A percentile compares a stretch with the other conserved stretches of the same genome.
These are phyloP conservation scores for Rhizopus stolonifer DNA, from an alignment of 371 early-diverging fungal genomes.

Conservation along the genomic window DNA sequence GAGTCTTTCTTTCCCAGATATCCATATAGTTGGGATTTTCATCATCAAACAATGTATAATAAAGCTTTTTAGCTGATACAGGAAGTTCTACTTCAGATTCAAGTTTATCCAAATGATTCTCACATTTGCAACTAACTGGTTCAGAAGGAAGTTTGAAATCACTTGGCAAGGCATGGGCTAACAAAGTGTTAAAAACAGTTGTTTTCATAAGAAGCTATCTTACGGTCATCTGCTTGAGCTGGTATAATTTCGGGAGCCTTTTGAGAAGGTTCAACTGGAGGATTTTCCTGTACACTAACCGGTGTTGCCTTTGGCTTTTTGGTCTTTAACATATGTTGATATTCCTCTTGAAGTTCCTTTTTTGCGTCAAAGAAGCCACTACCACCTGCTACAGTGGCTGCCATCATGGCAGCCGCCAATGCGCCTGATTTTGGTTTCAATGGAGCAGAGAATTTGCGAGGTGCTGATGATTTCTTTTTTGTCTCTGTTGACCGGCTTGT, in stretches of 20 bases:
- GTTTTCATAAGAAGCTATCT: constrained; percentile 9
- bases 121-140: constrained; percentile 62
- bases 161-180: constrained; percentile 36
- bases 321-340: constrained; percentile 6
- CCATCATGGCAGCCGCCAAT: constrained; percentile 54
- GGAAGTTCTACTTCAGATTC: constrained; percentile 58
- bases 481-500: constrained; percentile 14
- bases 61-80: constrained; percentile 64
- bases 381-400: constrained; percentile 48
- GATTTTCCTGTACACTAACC: neutral
- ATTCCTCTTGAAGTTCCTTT: constrained; percentile 24
- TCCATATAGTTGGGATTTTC: constrained; percentile 28
- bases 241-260: neutral
- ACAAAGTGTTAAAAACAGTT: neutral
- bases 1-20: constrained; percentile 50
- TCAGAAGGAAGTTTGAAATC: constrained; percentile 45
- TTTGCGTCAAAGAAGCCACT: constrained; percentile 41
- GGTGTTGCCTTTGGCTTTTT: constrained; percentile 14
- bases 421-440: constrained; percentile 46
- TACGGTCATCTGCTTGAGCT: constrained; percentile 28
- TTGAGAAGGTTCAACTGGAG: neutral
- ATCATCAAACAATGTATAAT: constrained; percentile 58
- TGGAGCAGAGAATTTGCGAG: constrained; percentile 33
- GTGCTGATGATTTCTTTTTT: constrained; percentile 36
- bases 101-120: constrained; percentile 64